phyloP scores from a whole-genome alignment of 169 alveolate species.

The Cryptosporidium xiaoi region DNA sequence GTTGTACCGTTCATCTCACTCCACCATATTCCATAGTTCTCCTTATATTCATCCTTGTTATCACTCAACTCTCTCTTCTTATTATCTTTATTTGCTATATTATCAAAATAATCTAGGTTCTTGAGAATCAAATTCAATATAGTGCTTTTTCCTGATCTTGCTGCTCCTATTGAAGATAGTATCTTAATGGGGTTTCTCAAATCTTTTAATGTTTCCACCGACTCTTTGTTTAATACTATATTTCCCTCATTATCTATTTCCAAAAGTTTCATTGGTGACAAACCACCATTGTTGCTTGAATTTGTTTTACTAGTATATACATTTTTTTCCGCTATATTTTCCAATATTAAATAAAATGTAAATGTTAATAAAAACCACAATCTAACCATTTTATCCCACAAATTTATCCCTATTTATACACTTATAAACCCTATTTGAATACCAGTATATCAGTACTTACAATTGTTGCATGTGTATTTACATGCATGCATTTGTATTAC shows the following conservation, averaged over 20 bases:
- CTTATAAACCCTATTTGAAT: too few species aligned
- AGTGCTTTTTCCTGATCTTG: conserved; percentile 85
- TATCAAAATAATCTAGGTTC: neutral
- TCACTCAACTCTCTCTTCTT: neutral
- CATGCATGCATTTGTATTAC: too few species aligned
- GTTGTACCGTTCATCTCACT: neutral
- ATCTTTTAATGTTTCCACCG: conserved; percentile 16
- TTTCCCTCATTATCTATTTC: conserved; percentile 13
- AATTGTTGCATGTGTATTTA: too few species aligned
- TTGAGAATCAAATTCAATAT: conserved; percentile 76
- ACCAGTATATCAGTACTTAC: too few species aligned
- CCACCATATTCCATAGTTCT: conserved; percentile 24
- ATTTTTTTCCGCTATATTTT: too few species aligned
- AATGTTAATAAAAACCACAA: too few species aligned
- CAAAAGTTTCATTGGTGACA: neutral
- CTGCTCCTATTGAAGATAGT: conserved; percentile 79
- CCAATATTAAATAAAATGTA: too few species aligned
- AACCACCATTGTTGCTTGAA: too few species aligned
- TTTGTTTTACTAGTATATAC: too few species aligned
- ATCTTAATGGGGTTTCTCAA: conserved; percentile 70
- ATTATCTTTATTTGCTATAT: neutral
- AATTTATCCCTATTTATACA: too few species aligned
- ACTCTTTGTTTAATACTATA: conserved; percentile 9
- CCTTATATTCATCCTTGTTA: neutral
- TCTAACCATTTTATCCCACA: too few species aligned